These are phyloP conservation scores for Celoporthe dispersa DNA, from an alignment of 2,329 filamentous ascomycete species.

Conservation along the genomic window DNA sequence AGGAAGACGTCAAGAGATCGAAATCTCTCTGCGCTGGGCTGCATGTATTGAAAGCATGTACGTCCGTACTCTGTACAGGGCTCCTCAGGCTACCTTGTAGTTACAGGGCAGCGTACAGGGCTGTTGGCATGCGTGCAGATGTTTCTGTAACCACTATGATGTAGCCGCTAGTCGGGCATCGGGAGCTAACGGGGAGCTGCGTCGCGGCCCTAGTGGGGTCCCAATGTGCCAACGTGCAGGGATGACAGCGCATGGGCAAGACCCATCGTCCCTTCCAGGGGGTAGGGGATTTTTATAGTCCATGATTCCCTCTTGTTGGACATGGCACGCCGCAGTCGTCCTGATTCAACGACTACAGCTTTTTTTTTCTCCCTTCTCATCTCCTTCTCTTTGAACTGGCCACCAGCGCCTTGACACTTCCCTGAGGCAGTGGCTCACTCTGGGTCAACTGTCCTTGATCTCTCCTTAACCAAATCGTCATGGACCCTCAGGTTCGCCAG, in stretches of 20 bases:
- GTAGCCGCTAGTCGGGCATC: constrained; percentile 2
- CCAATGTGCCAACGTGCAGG: not conserved
- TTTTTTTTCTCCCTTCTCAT: not conserved
- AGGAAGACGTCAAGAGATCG: not conserved
- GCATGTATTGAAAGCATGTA: no score
- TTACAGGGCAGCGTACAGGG: not conserved
- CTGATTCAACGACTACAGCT: not conserved
- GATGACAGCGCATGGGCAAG: not conserved
- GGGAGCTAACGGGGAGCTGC: constrained; percentile 16
- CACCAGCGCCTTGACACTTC: not conserved
- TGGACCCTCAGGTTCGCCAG: constrained; percentile 24
- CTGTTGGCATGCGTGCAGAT: not conserved
- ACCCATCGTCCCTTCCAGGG: not conserved
- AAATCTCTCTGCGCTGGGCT: no score
- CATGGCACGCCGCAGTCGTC: not conserved
- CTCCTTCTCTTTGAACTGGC: not conserved
- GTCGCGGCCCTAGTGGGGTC: constrained; percentile 2
- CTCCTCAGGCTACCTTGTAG: not conserved
- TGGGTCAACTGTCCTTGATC: not conserved
- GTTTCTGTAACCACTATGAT: not conserved
- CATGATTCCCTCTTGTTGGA: not conserved
- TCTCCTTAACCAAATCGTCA: not conserved
- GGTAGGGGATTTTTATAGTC: not conserved
- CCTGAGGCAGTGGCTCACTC: not conserved
- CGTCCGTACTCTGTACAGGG: not conserved